Percentiles rank a stretch among this genome's conserved stretches.
phyloP scores from a whole-genome alignment of 768 basidiomycete genomes.

The Fomitopsis pulvina region DNA sequence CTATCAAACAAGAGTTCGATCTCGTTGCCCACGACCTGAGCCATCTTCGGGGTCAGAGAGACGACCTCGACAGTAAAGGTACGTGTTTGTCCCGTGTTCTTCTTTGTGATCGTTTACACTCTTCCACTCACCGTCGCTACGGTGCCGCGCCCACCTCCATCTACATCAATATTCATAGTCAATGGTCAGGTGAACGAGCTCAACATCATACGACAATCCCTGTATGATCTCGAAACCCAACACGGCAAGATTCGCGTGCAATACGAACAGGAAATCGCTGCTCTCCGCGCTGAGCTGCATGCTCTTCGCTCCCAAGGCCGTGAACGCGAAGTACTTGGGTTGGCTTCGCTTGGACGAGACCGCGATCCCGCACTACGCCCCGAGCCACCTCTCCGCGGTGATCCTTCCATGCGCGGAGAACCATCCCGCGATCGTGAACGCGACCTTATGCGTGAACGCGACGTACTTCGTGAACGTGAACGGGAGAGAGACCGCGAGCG shows the following conservation, averaged over 20 bases:
- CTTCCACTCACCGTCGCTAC: background rate
- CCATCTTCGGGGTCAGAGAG: slow-evolving; percentile 68
- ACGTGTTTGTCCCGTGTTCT: slow-evolving; percentile 20
- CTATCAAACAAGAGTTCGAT: slow-evolving; percentile 82
- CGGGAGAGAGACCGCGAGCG: slow-evolving; percentile 28
- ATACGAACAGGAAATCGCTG: slow-evolving; percentile 79
- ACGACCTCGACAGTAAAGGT: slow-evolving; percentile 91
- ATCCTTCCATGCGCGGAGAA: background rate
- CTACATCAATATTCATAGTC: slow-evolving; percentile 34
- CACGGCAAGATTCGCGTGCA: slow-evolving; percentile 81
- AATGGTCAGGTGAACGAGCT: slow-evolving; percentile 84
- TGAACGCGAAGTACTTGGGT: slow-evolving; percentile 21
- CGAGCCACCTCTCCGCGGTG: slow-evolving; percentile 2
- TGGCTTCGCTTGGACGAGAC: slow-evolving; percentile 22
- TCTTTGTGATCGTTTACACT: too few relatives aligned
- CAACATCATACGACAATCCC: slow-evolving; percentile 79
- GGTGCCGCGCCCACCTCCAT: background rate
- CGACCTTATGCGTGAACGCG: slow-evolving; percentile 25
- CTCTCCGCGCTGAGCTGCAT: slow-evolving; percentile 65
- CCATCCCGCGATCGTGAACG: slow-evolving; percentile 13
- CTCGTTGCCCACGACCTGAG: slow-evolving; percentile 58
- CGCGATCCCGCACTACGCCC: slow-evolving; percentile 15
- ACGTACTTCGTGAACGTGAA: slow-evolving; percentile 17
- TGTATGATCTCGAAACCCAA: slow-evolving; percentile 88
- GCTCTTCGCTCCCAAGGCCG: slow-evolving; percentile 35